Conservation (phyloP, 257 asterid species). For the Lavandula angustifolia region DNA sequence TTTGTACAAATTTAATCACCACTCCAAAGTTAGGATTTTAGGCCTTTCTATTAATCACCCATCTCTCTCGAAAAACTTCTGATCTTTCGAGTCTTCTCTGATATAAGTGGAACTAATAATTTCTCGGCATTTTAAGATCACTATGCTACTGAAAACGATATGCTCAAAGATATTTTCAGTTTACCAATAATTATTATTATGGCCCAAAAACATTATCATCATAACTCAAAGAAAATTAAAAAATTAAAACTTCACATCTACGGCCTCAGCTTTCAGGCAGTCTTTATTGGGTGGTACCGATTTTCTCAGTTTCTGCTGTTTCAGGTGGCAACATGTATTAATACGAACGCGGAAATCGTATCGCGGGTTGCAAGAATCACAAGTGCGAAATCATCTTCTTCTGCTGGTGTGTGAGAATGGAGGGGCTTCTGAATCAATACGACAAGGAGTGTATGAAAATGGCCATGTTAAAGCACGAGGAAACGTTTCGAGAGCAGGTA, state of each 20-base stretch:
- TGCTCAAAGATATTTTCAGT: conserved; percentile 44
- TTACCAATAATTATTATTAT: conserved; percentile 37
- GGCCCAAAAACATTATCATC: conserved; percentile 38
- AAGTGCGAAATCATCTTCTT: background rate
- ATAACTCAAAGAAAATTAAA: conserved; percentile 11
- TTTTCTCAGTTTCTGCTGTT: conserved; percentile 15
- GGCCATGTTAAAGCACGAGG: conserved; percentile 94
- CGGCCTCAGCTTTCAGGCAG: conserved; percentile 28
- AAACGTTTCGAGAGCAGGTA: conserved; percentile 89
- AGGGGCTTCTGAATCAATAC: conserved; percentile 59
- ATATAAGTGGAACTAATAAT: too few relatives aligned
- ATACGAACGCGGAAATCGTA: too few relatives aligned
- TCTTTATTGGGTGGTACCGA: conserved; percentile 25
- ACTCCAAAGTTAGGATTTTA: background rate
- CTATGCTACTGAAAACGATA: conserved; percentile 48
- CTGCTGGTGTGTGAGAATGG: conserved; percentile 44
- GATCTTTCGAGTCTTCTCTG: background rate
- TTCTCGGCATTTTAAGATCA: conserved; percentile 7
- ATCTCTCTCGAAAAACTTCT: background rate
- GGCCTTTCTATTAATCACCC: background rate
- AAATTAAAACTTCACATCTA: conserved; percentile 26
- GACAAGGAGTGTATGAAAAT: conserved; percentile 83
- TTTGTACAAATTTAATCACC: background rate
- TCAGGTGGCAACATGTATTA: conserved; percentile 32
- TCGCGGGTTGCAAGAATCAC: background rate